Conservation (phyloP, 2,329 filamentous ascomycete species). For the Neopestalotiopsis rosae region DNA sequence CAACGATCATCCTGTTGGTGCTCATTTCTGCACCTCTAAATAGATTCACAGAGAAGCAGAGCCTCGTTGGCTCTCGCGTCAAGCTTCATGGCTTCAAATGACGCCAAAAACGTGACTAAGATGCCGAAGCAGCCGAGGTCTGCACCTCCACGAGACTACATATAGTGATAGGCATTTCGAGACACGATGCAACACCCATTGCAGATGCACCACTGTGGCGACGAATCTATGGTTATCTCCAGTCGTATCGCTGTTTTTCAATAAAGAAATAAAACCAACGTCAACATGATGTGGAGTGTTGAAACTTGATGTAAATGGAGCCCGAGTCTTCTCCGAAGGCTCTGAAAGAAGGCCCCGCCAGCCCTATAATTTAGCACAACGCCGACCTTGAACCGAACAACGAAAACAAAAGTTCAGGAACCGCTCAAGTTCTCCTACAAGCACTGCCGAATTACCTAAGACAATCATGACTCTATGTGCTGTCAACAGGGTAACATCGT, state of each 20-base stretch:
- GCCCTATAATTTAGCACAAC: not conserved
- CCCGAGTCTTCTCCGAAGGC: slow-evolving; percentile 13
- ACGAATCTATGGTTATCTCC: not conserved
- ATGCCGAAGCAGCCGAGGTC: not conserved
- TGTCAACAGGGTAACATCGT: not conserved
- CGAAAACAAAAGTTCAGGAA: not conserved
- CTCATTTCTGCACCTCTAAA: no score
- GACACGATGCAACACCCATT: not conserved
- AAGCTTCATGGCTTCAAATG: no score
- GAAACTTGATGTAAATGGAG: not conserved
- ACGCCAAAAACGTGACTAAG: no score
- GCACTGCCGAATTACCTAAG: not conserved
- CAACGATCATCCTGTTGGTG: not conserved
- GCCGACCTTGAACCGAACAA: slow-evolving; percentile 16
- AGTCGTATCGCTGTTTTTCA: not conserved
- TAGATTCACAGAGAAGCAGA: no score
- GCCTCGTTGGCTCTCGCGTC: no score
- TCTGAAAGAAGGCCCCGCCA: not conserved
- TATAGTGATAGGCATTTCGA: not conserved
- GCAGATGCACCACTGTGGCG: not conserved
- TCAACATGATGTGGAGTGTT: not conserved
- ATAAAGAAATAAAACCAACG: not conserved
- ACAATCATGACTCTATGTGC: not conserved
- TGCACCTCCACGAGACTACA: not conserved
- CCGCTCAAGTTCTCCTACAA: not conserved